Evolutionary conservation across 2,329 filamentous ascomycete genomes (phyloP).

Genomic region (Xylariaceae sp.): DNA sequence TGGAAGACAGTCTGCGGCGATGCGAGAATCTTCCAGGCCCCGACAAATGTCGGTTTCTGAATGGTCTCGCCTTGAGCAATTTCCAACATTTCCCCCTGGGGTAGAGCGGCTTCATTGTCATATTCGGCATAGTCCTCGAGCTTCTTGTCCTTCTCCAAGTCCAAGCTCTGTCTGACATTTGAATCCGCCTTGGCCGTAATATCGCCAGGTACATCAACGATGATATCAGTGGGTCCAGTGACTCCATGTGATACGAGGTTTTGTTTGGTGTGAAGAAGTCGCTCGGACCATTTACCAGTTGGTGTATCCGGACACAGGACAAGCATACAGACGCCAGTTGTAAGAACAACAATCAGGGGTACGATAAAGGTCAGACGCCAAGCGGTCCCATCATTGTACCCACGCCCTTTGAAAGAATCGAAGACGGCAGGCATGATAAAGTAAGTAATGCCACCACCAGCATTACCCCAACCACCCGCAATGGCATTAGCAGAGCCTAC

Average conservation of each 20-base stretch:
- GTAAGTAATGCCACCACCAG: constrained; percentile 89
- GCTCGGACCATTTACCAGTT: constrained; percentile 80
- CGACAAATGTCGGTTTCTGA: constrained; percentile 62
- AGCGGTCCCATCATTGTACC: constrained; percentile 70
- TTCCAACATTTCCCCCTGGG: constrained; percentile 59
- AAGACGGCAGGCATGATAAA: constrained; percentile 93
- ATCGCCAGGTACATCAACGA: constrained; percentile 59
- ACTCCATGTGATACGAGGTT: constrained; percentile 57
- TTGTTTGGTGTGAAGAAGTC: constrained; percentile 63
- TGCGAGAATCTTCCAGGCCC: constrained; percentile 53
- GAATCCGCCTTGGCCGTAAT: constrained; percentile 53
- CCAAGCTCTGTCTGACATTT: constrained; percentile 52
- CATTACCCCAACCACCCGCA: constrained; percentile 84
- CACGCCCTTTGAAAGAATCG: constrained; percentile 72
- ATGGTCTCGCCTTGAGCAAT: constrained; percentile 60
- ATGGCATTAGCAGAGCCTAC: constrained; percentile 89
- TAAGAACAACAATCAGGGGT: constrained; percentile 77
- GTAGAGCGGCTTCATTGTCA: constrained; percentile 55
- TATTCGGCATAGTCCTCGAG: constrained; percentile 33
- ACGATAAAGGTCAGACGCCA: constrained; percentile 89
- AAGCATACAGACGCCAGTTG: constrained; percentile 71
- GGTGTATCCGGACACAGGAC: constrained; percentile 82
- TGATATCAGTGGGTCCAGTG: constrained; percentile 39
- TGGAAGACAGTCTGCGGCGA: constrained; percentile 64
- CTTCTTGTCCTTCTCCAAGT: constrained; percentile 49